Conservation (phyloP, 2,329 filamentous ascomycete genomes). For the Cryphonectria carpinicola region DNA sequence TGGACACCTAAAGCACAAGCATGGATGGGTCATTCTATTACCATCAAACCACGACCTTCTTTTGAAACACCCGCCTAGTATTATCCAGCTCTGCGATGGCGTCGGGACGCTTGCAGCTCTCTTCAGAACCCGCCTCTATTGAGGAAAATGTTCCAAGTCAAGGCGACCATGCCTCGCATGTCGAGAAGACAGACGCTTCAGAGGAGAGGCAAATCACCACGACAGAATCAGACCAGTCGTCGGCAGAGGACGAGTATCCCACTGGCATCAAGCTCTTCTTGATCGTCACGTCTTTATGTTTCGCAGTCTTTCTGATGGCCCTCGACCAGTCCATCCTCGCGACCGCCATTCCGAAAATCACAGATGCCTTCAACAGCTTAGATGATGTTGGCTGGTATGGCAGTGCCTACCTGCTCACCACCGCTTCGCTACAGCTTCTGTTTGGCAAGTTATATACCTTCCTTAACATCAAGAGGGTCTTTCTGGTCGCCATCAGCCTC, state of each 20-base stretch:
- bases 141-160: neutral
- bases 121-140: neutral
- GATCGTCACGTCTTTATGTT: conserved; percentile 50
- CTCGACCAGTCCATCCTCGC: conserved; percentile 1
- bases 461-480: conserved; percentile 44
- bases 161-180: neutral
- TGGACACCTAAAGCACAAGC: neutral
- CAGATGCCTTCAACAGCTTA: conserved; percentile 6
- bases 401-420: conserved; percentile 37
- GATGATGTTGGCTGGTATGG: conserved; percentile 38
- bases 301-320: conserved; percentile 45
- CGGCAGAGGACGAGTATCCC: conserved; percentile 38
- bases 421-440: conserved; percentile 42
- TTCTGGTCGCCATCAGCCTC: conserved; percentile 41
- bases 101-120: neutral
- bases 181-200: neutral
- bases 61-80: neutral
- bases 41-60: neutral
- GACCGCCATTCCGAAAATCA: neutral
- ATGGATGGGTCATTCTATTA: neutral
- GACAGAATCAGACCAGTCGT: neutral
- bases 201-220: neutral
- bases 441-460: conserved; percentile 47
- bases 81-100: neutral
- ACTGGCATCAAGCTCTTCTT: conserved; percentile 44